A percentile compares a stretch with the other conserved stretches of the same genome.
phyloP scores from a whole-genome alignment of 2,329 filamentous ascomycete species.

The Hymenoscyphus albidus region DNA sequence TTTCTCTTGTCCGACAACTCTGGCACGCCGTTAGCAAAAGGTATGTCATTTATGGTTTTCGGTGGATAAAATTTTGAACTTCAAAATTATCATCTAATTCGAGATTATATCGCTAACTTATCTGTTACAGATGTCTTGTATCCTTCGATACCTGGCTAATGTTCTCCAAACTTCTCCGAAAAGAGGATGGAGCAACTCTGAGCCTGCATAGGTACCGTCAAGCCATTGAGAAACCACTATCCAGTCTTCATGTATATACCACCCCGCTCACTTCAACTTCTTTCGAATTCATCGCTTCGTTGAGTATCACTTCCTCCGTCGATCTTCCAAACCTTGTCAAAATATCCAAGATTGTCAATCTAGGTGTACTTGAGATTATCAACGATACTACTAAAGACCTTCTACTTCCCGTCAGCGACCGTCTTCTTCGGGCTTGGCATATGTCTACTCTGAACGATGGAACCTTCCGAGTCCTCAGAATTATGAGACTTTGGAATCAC shows the following conservation, averaged over 20 bases:
- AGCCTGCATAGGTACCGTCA: conserved; percentile 29
- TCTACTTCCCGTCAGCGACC: conserved; percentile 24
- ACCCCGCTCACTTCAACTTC: conserved; percentile 28
- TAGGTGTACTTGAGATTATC: conserved; percentile 33
- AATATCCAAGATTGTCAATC: conserved; percentile 32
- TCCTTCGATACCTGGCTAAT: conserved; percentile 31
- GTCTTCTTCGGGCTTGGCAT: conserved; percentile 34
- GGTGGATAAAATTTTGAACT: not conserved
- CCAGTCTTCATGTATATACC: conserved; percentile 28
- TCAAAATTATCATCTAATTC: not conserved
- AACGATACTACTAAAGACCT: conserved; percentile 6
- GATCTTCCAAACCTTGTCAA: conserved; percentile 29
- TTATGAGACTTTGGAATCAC: conserved; percentile 33
- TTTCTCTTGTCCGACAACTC: conserved; percentile 18
- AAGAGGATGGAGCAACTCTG: conserved; percentile 17
- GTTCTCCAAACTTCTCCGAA: conserved; percentile 28
- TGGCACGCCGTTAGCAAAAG: conserved; percentile 27
- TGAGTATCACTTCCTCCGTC: conserved; percentile 32
- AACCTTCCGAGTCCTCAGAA: conserved; percentile 32
- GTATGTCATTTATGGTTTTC: conserved; percentile 15
- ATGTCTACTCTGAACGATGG: conserved; percentile 25
- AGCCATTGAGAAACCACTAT: conserved; percentile 22
- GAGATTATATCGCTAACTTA: not conserved
- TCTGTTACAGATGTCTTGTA: conserved; percentile 22
- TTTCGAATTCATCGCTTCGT: conserved; percentile 33